A percentile compares a stretch with the other conserved stretches of the same genome.
These are phyloP conservation scores for Fusarium tricinctum DNA, from an alignment of 2,329 filamentous ascomycete genomes.

Conservation along the genomic window DNA sequence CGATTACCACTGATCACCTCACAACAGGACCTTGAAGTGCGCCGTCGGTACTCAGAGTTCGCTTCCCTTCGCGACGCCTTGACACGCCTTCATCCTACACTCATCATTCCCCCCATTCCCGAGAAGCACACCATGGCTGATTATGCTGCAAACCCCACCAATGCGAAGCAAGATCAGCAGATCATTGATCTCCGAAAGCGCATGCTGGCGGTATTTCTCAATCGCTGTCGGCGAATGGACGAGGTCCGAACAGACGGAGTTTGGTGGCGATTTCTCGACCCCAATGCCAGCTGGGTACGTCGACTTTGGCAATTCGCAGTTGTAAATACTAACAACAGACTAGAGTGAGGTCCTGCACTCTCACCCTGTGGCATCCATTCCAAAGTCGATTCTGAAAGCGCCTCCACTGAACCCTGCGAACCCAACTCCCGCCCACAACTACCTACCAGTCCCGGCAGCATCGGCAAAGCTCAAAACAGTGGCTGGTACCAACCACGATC, in stretches of 20 bases:
- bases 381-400: slow-evolving; percentile 93
- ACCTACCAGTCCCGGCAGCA: slow-evolving; percentile 84
- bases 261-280: slow-evolving; percentile 97
- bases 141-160: slow-evolving; percentile 97
- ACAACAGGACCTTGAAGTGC: slow-evolving; percentile 89
- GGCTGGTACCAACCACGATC: slow-evolving; percentile 55
- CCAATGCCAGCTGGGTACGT: slow-evolving; percentile 96
- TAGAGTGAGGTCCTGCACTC: slow-evolving; percentile 96
- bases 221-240: slow-evolving; percentile 93
- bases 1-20: slow-evolving; percentile 10
- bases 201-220: slow-evolving; percentile 96
- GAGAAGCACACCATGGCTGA: slow-evolving; percentile 99
- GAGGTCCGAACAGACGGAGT: slow-evolving; percentile 93
- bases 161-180: slow-evolving; percentile 95
- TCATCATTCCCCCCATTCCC: slow-evolving; percentile 96
- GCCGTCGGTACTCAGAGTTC: slow-evolving; percentile 96
- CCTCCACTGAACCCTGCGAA: slow-evolving; percentile 97
- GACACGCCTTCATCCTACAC: slow-evolving; percentile 90
- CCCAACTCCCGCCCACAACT: slow-evolving; percentile 86
- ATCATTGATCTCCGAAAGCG: slow-evolving; percentile 97
- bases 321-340: slow-evolving; percentile 36
- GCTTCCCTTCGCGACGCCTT: slow-evolving; percentile 90
- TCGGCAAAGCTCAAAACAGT: slow-evolving; percentile 86
- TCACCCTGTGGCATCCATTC: slow-evolving; percentile 89
- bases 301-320: not conserved